Base-by-base conservation (phyloP, 352 stramenopile genomes). In the Plasmopara halstedii region DNA sequence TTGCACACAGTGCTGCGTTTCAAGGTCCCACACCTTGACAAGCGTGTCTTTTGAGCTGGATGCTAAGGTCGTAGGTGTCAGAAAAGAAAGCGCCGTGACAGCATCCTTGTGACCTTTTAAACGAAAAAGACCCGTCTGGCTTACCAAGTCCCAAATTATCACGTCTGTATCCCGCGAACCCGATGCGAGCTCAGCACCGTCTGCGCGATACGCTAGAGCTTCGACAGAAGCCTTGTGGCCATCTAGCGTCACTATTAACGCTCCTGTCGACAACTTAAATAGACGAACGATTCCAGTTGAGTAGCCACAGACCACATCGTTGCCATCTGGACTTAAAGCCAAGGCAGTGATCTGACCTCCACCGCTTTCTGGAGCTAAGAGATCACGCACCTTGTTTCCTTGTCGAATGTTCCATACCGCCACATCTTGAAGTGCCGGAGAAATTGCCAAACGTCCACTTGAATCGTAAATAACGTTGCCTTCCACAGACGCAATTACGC, bases 1-100 rank as follows among this genome's bases (percentile, higher is more conserved):
- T 58, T 97, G 88, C 36, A 97, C 66, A 57, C 93, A 98, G 62
- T 96, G 78, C 70, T 97, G 86, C 22, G 83, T 96, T 23, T 95
- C 82, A 4, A 97, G 64, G 53, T 97, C 92, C 92, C 92, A 98
- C 14, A 96, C 74, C 68, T 97, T 98, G 35, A 97, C 59, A 29
- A 97, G 73, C 25, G 85, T 88, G 68, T 98, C 93, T 59, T 96
- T 96, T 48, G 86, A 96, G 34, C 76, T 67, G 6, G 89, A 97
- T 23, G 87, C 66, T 35, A 89, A 57, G 9, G 53, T 58, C 21
- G 67, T 56, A 15, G 67, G 46, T 3, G 59, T 55, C n/a, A 96
- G 29, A 56, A 97, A 97, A 15, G 46, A 45, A n/a, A 97, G 44
- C 31, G 84, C 86, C 15, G 91, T 98, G 27, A 97, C 81, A 13